Evolutionary conservation across 495 filamentous ascomycete genomes (phyloP), one percentile per base, ranked within the genome.

Genomic region (Trichoderma erinaceum): DNA sequence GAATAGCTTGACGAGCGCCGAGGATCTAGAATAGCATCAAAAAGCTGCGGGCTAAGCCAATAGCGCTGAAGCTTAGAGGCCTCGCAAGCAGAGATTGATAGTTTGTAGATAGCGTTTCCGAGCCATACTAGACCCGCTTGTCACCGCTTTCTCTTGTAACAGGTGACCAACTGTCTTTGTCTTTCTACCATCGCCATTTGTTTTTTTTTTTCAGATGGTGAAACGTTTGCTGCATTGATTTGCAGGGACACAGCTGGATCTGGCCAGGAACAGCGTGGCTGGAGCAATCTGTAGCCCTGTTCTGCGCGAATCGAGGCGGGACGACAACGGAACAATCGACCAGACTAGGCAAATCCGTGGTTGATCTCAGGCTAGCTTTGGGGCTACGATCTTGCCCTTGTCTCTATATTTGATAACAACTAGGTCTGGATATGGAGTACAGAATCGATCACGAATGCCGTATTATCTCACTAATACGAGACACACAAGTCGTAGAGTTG

Each of bases 401-500:
- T 38, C 35, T 38, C 35, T 46, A 46, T 18, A 29, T 29, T 29
- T 46, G 18, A 46, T 46, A 46, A 7, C 5, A 18, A 18, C 15
- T 44, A 12, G 41, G 15, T 7, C 15, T 44, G 41, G 41, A 16
- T 15, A 46, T 2, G 43, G 43, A 18, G 3, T 46, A 18, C 12
- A 10, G 43, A 46, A 18, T 0, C 3, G 43, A 16, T 16, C 13
- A 16, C 2, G 18, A 46, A 18, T 46, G 12, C 13, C 13, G 43
- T 46, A 18, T 5, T 16, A 46, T 13, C 91, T 94, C 8, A 6
- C 8, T 38, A 38, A 38, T 7, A 38, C 35, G 35, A 38, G 35
- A 10, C 35, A 38, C 7, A 2, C 35, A 38, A 38, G 35, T 38
- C 4, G 8, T 38, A 38, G 35, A 7, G 35, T 38, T 7, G 0